Conservation (phyloP, 2,329 filamentous ascomycete genomes). For the Alternaria consortialis region DNA sequence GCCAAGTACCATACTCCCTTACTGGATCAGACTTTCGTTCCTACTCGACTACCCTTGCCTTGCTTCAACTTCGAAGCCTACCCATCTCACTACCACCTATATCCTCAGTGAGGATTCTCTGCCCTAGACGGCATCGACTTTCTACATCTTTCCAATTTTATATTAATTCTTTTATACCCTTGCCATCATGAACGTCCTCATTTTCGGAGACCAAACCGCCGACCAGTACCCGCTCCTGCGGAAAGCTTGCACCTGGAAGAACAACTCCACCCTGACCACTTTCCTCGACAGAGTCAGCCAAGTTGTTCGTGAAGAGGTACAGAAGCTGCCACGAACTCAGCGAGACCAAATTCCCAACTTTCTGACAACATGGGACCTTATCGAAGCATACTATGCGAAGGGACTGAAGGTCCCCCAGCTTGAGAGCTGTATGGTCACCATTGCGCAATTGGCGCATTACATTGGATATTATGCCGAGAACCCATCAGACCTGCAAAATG, state of each 20-base stretch:
- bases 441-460: slow-evolving; percentile 73
- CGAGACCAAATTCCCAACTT: slow-evolving; percentile 69
- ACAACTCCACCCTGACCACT: slow-evolving; percentile 67
- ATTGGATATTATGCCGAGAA: slow-evolving; percentile 67
- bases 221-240: slow-evolving; percentile 70
- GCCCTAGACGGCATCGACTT: slow-evolving; percentile 14
- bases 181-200: slow-evolving; percentile 60
- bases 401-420: slow-evolving; percentile 67
- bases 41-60: slow-evolving; percentile 20
- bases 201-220: slow-evolving; percentile 77
- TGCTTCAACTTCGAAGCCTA: slow-evolving; percentile 14
- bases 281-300: slow-evolving; percentile 69
- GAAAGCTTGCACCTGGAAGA: slow-evolving; percentile 58
- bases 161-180: slow-evolving; percentile 38
- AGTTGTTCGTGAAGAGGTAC: slow-evolving; percentile 68
- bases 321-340: slow-evolving; percentile 65
- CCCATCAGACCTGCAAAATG: slow-evolving; percentile 62
- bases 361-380: slow-evolving; percentile 69
- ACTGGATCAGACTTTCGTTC: slow-evolving; percentile 24
- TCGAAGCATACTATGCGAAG: slow-evolving; percentile 70
- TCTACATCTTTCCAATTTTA: slow-evolving; percentile 11
- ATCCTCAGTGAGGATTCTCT: slow-evolving; percentile 10
- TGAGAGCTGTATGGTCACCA: slow-evolving; percentile 71
- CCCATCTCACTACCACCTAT: slow-evolving; percentile 1
- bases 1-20: slow-evolving; percentile 20